phyloP scores from a whole-genome alignment of 106 monocot genomes.

The Allium fistulosum region DNA sequence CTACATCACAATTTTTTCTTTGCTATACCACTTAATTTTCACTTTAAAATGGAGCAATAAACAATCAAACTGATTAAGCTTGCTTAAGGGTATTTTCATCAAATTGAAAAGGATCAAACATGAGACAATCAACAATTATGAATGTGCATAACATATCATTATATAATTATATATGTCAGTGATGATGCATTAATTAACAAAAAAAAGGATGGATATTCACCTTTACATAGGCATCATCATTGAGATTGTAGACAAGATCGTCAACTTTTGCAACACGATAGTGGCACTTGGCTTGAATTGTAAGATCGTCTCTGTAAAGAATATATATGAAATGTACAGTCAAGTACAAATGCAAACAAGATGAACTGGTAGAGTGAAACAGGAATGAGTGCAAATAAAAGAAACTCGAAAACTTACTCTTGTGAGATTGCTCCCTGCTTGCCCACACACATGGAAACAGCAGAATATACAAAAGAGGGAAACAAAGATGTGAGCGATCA shows the following conservation, averaged over 20 bases:
- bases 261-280: not conserved
- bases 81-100: no score
- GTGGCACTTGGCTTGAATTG: not conserved
- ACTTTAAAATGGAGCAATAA: no score
- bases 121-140: no score
- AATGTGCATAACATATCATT: no score
- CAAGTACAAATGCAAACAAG: no score
- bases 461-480: not conserved
- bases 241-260: not conserved
- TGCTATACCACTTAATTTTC: no score
- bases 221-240: slow-evolving; percentile 2
- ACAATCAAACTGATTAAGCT: no score
- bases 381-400: not conserved
- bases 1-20: no score
- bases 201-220: not conserved
- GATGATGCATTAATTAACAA: no score
- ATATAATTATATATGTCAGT: no score
- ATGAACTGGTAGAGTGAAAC: not conserved
- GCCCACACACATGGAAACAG: not conserved
- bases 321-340: no score
- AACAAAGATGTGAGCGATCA: not conserved
- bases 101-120: no score
- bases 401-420: not conserved
- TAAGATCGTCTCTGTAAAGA: not conserved
- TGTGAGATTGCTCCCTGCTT: not conserved